These are phyloP conservation scores for Kwoniella newhampshirensis DNA, from an alignment of 768 basidiomycete species.

Conservation along the genomic window DNA sequence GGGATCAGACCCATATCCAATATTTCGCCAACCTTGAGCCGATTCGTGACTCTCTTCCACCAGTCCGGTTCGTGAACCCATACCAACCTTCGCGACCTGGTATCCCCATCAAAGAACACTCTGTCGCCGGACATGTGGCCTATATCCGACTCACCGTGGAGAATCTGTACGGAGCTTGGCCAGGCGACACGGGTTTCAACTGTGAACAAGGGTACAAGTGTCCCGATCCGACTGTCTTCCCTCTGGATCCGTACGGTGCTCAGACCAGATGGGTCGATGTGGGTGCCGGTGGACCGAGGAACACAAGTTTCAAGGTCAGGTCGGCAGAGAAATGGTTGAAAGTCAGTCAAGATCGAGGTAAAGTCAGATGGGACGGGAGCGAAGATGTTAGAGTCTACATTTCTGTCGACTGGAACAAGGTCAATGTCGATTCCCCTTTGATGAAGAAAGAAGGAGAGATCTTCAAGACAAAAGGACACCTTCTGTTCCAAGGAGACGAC, in stretches of 20 bases:
- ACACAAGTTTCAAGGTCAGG: slow-evolving; percentile 62
- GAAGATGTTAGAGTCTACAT: slow-evolving; percentile 62
- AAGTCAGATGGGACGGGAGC: slow-evolving; percentile 55
- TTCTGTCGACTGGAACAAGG: slow-evolving; percentile 63
- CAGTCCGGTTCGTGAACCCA: slow-evolving; percentile 52
- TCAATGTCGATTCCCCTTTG: slow-evolving; percentile 18
- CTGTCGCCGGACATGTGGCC: slow-evolving; percentile 61
- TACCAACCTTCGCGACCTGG: slow-evolving; percentile 61
- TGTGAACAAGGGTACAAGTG: slow-evolving; percentile 56
- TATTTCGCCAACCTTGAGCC: slow-evolving; percentile 60
- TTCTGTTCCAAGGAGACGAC: slow-evolving; percentile 26
- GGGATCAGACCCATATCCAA: slow-evolving; percentile 35
- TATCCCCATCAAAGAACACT: slow-evolving; percentile 50
- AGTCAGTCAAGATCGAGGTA: slow-evolving; percentile 58
- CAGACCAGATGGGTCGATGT: slow-evolving; percentile 65
- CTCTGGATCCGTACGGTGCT: slow-evolving; percentile 63
- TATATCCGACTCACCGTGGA: slow-evolving; percentile 67
- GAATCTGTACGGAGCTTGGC: slow-evolving; percentile 66
- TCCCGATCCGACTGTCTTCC: slow-evolving; percentile 55
- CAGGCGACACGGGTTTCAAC: slow-evolving; percentile 66
- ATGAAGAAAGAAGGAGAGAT: slow-evolving; percentile 3
- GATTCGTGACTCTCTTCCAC: slow-evolving; percentile 61
- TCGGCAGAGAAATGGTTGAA: slow-evolving; percentile 62
- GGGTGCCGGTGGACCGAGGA: slow-evolving; percentile 62
- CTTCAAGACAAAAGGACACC: slow-evolving; percentile 9